Base-by-base conservation (phyloP, 176 grass and related monocot genomes). In the Aegilops sharonensis region DNA sequence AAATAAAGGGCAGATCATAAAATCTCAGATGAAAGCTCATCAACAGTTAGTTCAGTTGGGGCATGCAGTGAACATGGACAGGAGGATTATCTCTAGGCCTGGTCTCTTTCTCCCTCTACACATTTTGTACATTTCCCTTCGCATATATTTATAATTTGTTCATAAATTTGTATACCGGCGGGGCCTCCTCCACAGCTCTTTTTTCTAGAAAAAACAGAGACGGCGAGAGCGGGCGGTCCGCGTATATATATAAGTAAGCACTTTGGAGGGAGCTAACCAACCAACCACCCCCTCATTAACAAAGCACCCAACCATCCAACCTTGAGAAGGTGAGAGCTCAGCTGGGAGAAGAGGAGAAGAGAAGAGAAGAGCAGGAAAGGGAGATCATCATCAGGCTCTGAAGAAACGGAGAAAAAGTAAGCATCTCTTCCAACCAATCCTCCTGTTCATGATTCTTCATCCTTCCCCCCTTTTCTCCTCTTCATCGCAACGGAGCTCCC, bases 231-330 rank as follows among this genome's bases (percentile, higher is more conserved):
- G 20, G 62, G 52, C 30, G 71, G 88, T 40, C 24, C 60, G 12
- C 13, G 21, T 8, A 36, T 85, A 88, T 85, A 88, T 85, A 78
- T 78, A 59, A 59, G 56, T 59, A 57, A 57, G 54, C 15, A 91
- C 50, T 21, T 30, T 13, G 11, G 68, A 18, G 68, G 68, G 25
- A 52, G 43, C 45, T 76, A 76, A 76, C 72, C 24, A 54, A 50
- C 63, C 86, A 88, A 11, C 82, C 82, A 78, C 78, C 37, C 78
- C 37, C 45, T 61, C 72, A 82, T 82, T 91, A 73, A 78, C 71
- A 85, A 88, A 77, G 18, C 56, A 59, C 17, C 62, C 65, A 24
- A 18, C 13, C 82, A 35, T 65, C 70, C 82, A 71, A 34, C 72
- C 64, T 73, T 78, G 40, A 82, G 65, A 86, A 78, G 72, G 48